These are phyloP conservation scores for Sarocladium oryzae DNA, from an alignment of 2,329 filamentous ascomycete genomes.

Conservation along the genomic window DNA sequence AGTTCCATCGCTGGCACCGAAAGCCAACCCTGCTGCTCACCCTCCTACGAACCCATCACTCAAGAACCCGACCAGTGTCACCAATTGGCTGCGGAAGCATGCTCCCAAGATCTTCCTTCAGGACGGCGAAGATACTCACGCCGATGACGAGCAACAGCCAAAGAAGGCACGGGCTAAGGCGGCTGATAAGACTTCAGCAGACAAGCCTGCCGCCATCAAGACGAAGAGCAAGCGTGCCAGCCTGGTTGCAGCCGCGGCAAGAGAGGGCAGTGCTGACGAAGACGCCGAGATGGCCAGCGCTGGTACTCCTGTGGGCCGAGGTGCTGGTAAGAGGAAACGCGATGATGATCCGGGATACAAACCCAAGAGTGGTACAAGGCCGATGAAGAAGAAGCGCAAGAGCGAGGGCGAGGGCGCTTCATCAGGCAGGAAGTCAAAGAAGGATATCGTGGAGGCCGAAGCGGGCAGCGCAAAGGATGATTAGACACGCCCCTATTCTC, in stretches of 20 bases:
- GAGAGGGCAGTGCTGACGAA: not conserved
- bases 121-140: conserved; percentile 50
- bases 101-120: conserved; percentile 81
- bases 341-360: conserved; percentile 55
- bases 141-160: conserved; percentile 27
- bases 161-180: conserved; percentile 15
- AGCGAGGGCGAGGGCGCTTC: conserved; percentile 43
- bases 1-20: conserved; percentile 43
- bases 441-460: conserved; percentile 18
- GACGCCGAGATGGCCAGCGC: conserved; percentile 11
- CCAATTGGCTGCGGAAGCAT: conserved; percentile 88
- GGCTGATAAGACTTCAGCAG: conserved; percentile 18
- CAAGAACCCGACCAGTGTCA: conserved; percentile 81
- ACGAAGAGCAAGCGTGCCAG: conserved; percentile 25
- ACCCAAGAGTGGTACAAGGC: conserved; percentile 47
- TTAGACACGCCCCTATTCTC: not conserved
- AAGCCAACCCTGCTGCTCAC: conserved; percentile 28
- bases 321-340: conserved; percentile 43
- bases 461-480: not conserved
- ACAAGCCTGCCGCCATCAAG: conserved; percentile 26
- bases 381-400: conserved; percentile 53
- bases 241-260: conserved; percentile 8
- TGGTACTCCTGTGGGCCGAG: conserved; percentile 20
- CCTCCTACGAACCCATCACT: conserved; percentile 34
- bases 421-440: conserved; percentile 29